Conservation (phyloP, 345 rosid species). For the Salix udensis region DNA sequence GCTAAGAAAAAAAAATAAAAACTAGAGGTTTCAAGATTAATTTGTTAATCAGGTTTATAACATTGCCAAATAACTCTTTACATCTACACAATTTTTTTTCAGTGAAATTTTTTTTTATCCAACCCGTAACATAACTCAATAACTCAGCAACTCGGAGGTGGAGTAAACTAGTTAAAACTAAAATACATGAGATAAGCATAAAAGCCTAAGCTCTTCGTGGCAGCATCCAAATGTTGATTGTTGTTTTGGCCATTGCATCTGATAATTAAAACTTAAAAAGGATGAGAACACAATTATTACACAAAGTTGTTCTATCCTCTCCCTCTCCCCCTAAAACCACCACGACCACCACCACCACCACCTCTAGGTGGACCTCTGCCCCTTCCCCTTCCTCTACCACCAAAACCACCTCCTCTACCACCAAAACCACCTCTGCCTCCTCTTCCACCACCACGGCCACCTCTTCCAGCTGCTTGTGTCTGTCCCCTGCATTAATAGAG, state of each 20-base stretch:
- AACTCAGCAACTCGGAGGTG: too few relatives aligned
- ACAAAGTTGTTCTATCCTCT: conserved; percentile 31
- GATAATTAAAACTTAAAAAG: conserved; percentile 10
- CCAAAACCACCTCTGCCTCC: conserved; percentile 18
- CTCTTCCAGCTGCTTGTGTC: conserved; percentile 14
- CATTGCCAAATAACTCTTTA: too few relatives aligned
- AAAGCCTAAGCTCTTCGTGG: conserved; percentile 4
- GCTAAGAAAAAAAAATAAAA: too few relatives aligned
- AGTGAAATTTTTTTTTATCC: too few relatives aligned
- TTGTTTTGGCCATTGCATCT: conserved; percentile 5
- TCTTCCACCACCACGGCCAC: conserved; percentile 24
- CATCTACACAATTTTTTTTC: too few relatives aligned
- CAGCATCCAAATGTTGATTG: conserved; percentile 11
- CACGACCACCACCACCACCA: conserved; percentile 58
- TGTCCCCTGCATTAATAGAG: conserved; percentile 18
- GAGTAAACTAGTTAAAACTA: neutral
- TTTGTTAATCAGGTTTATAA: too few relatives aligned
- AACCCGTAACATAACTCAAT: neutral
- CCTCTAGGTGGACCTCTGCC: conserved; percentile 61
- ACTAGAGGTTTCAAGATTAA: too few relatives aligned
- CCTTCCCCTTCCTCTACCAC: conserved; percentile 64
- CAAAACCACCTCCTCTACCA: conserved; percentile 40
- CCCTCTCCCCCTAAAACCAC: conserved; percentile 77
- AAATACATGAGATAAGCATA: neutral
- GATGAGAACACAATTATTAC: conserved; percentile 21